phyloP scores from a whole-genome alignment of 257 asterid genomes.

The Linderniella brevidens region DNA sequence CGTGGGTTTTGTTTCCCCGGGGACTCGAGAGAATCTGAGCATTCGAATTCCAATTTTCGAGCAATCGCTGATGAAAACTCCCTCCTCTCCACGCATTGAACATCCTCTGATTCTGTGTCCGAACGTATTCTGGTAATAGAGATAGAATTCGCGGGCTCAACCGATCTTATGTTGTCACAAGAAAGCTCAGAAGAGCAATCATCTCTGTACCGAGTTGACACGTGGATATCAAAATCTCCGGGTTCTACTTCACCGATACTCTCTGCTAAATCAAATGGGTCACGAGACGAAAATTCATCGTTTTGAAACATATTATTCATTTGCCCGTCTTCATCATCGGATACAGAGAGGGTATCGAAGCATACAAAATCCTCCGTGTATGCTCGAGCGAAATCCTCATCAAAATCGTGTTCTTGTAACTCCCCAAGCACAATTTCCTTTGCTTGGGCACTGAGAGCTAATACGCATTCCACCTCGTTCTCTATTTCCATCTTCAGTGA shows the following conservation, averaged over 20 bases:
- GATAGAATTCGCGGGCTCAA: constrained; percentile 14
- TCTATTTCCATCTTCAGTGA: constrained; percentile 23
- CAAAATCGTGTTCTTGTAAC: constrained; percentile 33
- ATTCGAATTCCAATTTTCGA: constrained; percentile 9
- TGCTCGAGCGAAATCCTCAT: constrained; percentile 47
- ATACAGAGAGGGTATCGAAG: constrained; percentile 13
- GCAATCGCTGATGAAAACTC: constrained; percentile 8
- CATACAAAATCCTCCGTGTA: constrained; percentile 41
- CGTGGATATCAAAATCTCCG: constrained; percentile 12
- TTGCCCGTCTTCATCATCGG: constrained; percentile 21
- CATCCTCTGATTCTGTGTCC: background rate
- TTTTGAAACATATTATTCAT: constrained; percentile 8
- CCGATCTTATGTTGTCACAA: constrained; percentile 6
- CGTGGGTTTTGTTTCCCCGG: constrained; percentile 11
- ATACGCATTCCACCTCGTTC: constrained; percentile 42
- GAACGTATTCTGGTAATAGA: constrained; percentile 14
- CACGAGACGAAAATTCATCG: constrained; percentile 11
- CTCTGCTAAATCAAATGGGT: constrained; percentile 24
- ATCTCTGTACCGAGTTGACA: constrained; percentile 13
- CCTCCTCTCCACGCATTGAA: constrained; percentile 7
- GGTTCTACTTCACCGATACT: constrained; percentile 49
- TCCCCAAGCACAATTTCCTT: constrained; percentile 51
- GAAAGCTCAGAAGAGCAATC: constrained; percentile 17
- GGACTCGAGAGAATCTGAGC: constrained; percentile 7
- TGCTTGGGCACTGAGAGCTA: constrained; percentile 59